These are phyloP conservation scores for Aeminium ludgeri DNA, from an alignment of 495 filamentous ascomycete genomes.

Conservation along the genomic window DNA sequence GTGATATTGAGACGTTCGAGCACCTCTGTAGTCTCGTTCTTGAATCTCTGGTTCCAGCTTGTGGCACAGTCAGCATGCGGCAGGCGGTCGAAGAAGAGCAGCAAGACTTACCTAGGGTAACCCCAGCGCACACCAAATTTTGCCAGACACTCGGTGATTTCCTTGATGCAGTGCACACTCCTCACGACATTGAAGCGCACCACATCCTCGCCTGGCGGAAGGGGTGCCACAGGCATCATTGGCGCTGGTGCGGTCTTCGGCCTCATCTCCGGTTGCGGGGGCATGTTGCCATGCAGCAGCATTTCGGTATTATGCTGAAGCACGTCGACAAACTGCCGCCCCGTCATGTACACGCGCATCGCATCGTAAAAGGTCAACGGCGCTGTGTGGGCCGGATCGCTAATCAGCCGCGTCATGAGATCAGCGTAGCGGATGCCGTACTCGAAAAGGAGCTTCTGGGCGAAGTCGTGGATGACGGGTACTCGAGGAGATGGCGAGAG, in stretches of 20 bases:
- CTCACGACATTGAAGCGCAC: constrained; percentile 10
- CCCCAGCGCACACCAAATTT: constrained; percentile 23
- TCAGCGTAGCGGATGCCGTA: constrained; percentile 58
- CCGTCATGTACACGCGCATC: constrained; percentile 54
- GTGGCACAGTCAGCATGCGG: background rate
- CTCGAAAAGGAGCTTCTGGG: constrained; percentile 62
- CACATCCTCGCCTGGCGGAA: constrained; percentile 11
- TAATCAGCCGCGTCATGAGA: constrained; percentile 36
- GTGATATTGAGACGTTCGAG: constrained; percentile 7
- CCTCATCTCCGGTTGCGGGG: constrained; percentile 10
- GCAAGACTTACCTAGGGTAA: constrained; percentile 19
- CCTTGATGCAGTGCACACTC: constrained; percentile 21
- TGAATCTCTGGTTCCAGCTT: constrained; percentile 15
- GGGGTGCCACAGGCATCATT: constrained; percentile 4
- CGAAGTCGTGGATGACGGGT: constrained; percentile 48
- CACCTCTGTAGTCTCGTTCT: constrained; percentile 6
- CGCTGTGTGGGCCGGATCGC: constrained; percentile 27
- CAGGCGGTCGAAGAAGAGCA: background rate
- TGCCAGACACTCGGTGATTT: constrained; percentile 21
- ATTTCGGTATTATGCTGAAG: constrained; percentile 37
- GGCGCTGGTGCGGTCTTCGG: constrained; percentile 13
- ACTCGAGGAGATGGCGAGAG: constrained; percentile 55
- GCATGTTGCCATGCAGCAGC: constrained; percentile 18
- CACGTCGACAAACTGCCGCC: constrained; percentile 50
- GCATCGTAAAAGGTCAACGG: constrained; percentile 61